Evolutionary conservation across 768 basidiomycete species (phyloP).

Genomic region (button mushroom (Agaricus bisporus)): DNA sequence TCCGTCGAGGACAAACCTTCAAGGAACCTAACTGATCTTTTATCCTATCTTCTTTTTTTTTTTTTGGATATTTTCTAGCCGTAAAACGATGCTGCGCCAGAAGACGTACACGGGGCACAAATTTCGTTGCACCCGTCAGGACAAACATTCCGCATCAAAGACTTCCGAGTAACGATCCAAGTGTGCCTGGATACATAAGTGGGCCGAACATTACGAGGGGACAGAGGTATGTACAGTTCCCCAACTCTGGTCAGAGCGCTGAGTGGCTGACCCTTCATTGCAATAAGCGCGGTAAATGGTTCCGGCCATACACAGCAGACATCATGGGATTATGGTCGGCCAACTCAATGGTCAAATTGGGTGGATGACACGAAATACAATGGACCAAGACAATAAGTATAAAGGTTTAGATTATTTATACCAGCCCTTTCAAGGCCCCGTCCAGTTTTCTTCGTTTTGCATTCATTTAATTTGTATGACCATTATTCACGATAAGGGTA

Average conservation of each 20-base stretch:
- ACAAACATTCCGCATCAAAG: constrained; percentile 18
- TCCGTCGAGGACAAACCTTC: background rate
- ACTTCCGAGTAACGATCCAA: constrained; percentile 18
- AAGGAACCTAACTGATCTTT: constrained; percentile 4
- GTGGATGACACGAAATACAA: constrained; percentile 42
- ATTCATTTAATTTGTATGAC: background rate
- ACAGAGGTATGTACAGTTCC: constrained; percentile 10
- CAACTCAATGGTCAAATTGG: constrained; percentile 24
- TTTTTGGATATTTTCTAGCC: constrained; percentile 17
- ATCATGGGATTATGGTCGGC: background rate
- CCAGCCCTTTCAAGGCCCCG: background rate
- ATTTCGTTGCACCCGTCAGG: constrained; percentile 15
- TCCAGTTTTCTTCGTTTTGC: no score
- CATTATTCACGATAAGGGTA: background rate
- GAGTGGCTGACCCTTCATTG: constrained; percentile 1
- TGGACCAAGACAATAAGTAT: constrained; percentile 18
- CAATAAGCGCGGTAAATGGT: background rate
- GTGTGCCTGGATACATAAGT: constrained; percentile 12
- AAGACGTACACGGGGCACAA: constrained; percentile 15
- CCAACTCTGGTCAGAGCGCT: constrained; percentile 21
- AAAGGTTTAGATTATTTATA: background rate
- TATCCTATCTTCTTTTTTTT: constrained; percentile 9
- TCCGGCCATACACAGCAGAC: constrained; percentile 1
- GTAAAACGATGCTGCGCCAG: constrained; percentile 28
- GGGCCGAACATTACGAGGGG: background rate